Base-by-base conservation (phyloP, 176 grass and related monocot species). In the Cenchrus fungigraminus region DNA sequence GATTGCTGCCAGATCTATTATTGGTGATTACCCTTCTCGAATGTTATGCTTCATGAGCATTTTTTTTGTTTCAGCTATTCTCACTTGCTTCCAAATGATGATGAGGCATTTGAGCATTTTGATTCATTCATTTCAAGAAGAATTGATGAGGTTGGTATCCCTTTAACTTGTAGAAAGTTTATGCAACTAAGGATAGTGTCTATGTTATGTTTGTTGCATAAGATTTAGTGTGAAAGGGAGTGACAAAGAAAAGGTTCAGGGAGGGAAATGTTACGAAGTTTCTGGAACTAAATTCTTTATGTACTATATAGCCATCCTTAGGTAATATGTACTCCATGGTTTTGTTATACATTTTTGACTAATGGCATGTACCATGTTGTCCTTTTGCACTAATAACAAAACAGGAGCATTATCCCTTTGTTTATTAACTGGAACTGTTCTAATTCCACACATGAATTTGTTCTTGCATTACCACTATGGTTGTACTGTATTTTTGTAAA, bases 71-170 rank as follows among this genome's bases (percentile, higher is more conserved):
- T 50, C 90, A 97, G 97, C 70, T 99, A 94, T 79, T 81, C 76
- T 37, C 94, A 99, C 76, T 87, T 99, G 85, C 97, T 99, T 94
- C 97, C 94, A 55, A 90, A 97, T 75, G 97, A 99, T 34, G 97
- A 97, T 6, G 97, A 99, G 42, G 97, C 94, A 86, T 99, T 97
- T 86, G 85, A 90, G 71, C 91, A 94, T 88, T 99, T 92, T 84
- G 94, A 95, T 78, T 88, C 85, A 29, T 99, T 99, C 86, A 82
- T 90, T 57, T 71, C 82, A 43, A 97, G 91, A 85, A 92, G 82
- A 89, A 82, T 97, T 57, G 97, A 94, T 45, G 97, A 99, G 97
- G 97, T 99, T 72, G 76, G 76, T 55, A 64, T 84, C 64, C 50
- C 25, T 80, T 77, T 74, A 65, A 5, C 70, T 67, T 69, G 40